Conservation (phyloP, 257 asterid genomes). For the Striga asiatica region DNA sequence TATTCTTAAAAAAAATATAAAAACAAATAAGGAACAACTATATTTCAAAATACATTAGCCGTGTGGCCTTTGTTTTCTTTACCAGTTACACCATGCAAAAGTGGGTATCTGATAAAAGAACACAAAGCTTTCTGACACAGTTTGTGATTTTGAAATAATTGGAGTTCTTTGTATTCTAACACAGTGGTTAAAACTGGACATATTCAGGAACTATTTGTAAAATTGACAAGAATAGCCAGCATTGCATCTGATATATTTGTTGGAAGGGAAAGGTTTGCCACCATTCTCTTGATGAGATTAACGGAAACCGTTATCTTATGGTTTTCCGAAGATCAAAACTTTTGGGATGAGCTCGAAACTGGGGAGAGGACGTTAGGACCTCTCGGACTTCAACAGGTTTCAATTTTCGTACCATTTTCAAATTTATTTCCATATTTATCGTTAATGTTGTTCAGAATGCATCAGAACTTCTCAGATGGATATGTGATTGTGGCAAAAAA, state of each 20-base stretch:
- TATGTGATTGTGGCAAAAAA: not conserved
- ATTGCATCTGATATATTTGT: constrained; percentile 69
- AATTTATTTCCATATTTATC: not conserved
- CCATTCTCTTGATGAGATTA: constrained; percentile 74
- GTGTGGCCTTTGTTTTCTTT: too few relatives aligned
- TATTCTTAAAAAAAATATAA: too few relatives aligned
- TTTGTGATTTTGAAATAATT: not conserved
- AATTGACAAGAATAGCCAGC: constrained; percentile 46
- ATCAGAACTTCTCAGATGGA: too few relatives aligned
- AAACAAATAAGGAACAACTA: too few relatives aligned
- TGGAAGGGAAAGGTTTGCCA: constrained; percentile 84
- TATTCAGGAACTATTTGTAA: constrained; percentile 59
- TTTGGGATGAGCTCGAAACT: constrained; percentile 90
- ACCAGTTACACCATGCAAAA: too few relatives aligned
- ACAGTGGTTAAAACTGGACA: not conserved
- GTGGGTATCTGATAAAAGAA: too few relatives aligned
- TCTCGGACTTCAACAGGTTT: constrained; percentile 87
- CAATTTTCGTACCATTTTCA: not conserved
- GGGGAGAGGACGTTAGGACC: constrained; percentile 60
- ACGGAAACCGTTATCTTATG: constrained; percentile 87
- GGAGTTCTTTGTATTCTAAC: not conserved
- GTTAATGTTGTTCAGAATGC: too few relatives aligned
- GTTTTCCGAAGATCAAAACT: constrained; percentile 88
- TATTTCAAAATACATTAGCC: too few relatives aligned
- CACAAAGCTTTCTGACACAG: not conserved